These are phyloP conservation scores for Acanthamoeba rhysodes DNA, from an alignment of 208 protist genomes.

Conservation along the genomic window DNA sequence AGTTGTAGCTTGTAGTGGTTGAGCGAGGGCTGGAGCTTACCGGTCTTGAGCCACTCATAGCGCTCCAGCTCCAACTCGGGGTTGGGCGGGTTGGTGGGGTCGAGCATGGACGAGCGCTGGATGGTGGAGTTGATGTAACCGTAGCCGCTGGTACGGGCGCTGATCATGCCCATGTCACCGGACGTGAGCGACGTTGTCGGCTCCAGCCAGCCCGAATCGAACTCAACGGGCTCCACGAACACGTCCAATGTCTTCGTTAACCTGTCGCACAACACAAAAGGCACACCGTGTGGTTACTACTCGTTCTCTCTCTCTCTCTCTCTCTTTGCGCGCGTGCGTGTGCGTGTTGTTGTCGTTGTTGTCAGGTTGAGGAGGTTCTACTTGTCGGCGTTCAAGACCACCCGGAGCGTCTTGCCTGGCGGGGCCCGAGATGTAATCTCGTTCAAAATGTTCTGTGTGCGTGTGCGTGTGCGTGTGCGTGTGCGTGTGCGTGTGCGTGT, in stretches of 20 bases:
- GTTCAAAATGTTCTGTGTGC: background rate
- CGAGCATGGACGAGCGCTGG: background rate
- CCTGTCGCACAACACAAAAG: background rate
- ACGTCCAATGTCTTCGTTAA: constrained; percentile 25
- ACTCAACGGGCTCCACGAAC: constrained; percentile 69
- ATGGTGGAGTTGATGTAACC: background rate
- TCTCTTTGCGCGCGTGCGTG: too few relatives aligned
- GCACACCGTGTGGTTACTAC: background rate
- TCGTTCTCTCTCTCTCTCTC: too few relatives aligned
- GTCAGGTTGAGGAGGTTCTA: background rate
- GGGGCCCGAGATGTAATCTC: constrained; percentile 21
- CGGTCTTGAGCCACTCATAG: background rate
- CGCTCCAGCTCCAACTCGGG: background rate
- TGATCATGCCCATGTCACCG: background rate
- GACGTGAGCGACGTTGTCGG: background rate
- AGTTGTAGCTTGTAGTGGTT: constrained; percentile 2
- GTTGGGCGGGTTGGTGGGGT: background rate
- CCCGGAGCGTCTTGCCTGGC: constrained; percentile 4
- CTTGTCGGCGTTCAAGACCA: background rate
- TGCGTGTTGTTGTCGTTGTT: background rate
- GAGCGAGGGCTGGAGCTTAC: constrained; percentile 9
- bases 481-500: too few relatives aligned
- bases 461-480: background rate
- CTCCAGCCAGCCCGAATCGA: constrained; percentile 72
- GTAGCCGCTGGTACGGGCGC: background rate